phyloP scores from a whole-genome alignment of 2,329 filamentous ascomycete genomes.

The Xylaria sp. region DNA sequence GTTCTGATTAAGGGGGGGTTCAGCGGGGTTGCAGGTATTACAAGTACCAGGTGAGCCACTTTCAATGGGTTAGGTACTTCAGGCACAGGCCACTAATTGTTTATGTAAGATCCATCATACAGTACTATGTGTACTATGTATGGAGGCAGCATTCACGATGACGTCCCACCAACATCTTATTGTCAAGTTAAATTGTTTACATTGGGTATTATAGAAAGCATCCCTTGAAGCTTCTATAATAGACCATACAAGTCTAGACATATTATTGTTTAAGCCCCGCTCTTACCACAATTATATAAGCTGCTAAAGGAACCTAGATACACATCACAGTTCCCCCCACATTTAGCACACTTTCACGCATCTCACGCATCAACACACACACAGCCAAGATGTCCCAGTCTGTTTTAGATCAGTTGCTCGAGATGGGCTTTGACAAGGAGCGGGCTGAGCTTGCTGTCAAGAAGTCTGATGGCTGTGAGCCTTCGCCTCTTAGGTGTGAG shows the following conservation, averaged over 20 bases:
- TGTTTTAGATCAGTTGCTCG: slow-evolving; percentile 69
- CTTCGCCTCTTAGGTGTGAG: neutral
- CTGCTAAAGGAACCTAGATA: neutral
- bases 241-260: slow-evolving; percentile 15
- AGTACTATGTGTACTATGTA: too few species aligned
- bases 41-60: neutral
- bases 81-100: slow-evolving; percentile 12
- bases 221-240: slow-evolving; percentile 5
- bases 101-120: neutral
- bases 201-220: neutral
- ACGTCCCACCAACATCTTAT: slow-evolving; percentile 38
- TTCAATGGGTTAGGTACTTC: neutral
- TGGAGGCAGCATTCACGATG: slow-evolving; percentile 41
- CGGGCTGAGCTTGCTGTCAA: slow-evolving; percentile 86
- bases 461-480: slow-evolving; percentile 80
- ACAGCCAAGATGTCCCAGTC: slow-evolving; percentile 62
- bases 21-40: slow-evolving; percentile 1
- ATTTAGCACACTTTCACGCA: slow-evolving; percentile 9
- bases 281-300: neutral
- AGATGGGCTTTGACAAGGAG: slow-evolving; percentile 85
- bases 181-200: neutral
- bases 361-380: slow-evolving; percentile 34
- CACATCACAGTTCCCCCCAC: slow-evolving; percentile 1
- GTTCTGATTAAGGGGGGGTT: slow-evolving; percentile 1
- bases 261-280: neutral